These are phyloP conservation scores for Clavariopsis aquatica DNA, from an alignment of 495 filamentous ascomycete species.

Conservation along the genomic window DNA sequence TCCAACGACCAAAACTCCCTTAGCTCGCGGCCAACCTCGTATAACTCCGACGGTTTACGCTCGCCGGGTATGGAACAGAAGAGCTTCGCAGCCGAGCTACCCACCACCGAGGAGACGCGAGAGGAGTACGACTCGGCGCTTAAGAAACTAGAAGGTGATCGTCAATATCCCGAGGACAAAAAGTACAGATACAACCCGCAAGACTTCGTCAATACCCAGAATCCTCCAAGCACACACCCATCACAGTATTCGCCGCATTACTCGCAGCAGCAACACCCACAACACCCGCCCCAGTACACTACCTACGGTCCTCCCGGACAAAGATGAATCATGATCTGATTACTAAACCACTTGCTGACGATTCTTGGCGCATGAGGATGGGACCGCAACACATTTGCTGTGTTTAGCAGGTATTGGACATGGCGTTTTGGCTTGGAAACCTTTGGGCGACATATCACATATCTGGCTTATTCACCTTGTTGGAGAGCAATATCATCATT, in stretches of 20 bases:
- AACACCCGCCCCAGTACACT: not conserved
- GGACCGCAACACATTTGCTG: not conserved
- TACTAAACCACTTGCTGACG: not conserved
- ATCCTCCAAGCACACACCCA: not conserved
- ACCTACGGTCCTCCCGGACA: not conserved
- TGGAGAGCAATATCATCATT: too few relatives aligned
- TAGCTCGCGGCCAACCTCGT: slow-evolving; percentile 38
- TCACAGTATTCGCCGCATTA: not conserved
- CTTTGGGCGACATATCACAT: not conserved
- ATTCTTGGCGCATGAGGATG: not conserved
- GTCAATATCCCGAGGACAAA: slow-evolving; percentile 9
- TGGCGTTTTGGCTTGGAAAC: not conserved
- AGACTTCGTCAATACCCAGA: slow-evolving; percentile 10
- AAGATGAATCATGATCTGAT: slow-evolving; percentile 1
- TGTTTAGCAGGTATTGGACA: not conserved
- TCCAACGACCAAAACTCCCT: slow-evolving; percentile 23
- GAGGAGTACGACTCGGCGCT: slow-evolving; percentile 25
- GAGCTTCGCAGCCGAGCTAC: slow-evolving; percentile 36
- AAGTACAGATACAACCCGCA: slow-evolving; percentile 36
- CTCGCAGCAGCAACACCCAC: not conserved
- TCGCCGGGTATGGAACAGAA: slow-evolving; percentile 39
- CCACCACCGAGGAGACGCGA: slow-evolving; percentile 30
- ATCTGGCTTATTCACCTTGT: too few relatives aligned
- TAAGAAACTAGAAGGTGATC: slow-evolving; percentile 9
- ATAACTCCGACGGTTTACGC: slow-evolving; percentile 36